Evolutionary conservation across 2,329 filamentous ascomycete species (phyloP), one percentile per base, ranked within the genome.

Genomic region (Colletotrichum abscissum): DNA sequence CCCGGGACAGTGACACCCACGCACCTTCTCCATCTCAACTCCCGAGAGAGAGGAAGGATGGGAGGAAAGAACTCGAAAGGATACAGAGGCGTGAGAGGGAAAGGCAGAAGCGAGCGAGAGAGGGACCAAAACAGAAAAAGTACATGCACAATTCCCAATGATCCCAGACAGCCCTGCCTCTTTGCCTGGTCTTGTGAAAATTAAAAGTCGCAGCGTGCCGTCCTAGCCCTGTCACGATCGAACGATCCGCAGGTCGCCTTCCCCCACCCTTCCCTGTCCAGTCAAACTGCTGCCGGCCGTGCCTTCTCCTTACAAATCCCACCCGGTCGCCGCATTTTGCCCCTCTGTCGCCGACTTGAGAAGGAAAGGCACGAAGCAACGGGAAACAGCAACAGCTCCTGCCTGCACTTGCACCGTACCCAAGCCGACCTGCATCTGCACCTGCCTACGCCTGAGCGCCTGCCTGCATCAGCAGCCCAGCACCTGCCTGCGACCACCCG

Each of bases 261-360:
- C 35, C 38, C 65, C 38, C 58, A 63, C 69, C 54, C 42, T 19
- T 59, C 52, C 52, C n/a, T 42, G 65, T 14, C 42, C 28, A 22
- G 19, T 42, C 35, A 24, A 57, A 56, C 49, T 42, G 56, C 14
- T 66, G 65, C 46, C 66, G 52, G 66, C 30, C 65, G 59, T 38
- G 66, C 35, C 54, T 68, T 57, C 66, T 33, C 66, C 42, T 72
- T 72, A 72, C 70, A 72, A 69, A 72, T 72, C 69, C 67, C 22
- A 24, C 65, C 69, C 38, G 52, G 65, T 54, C 65, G 69, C 69
- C 65, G 65, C 58, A 72, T 69, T 72, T 71, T 57, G 69, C 69
- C 69, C 69, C 63, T 72, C 56, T 64, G 63, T 22, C 56, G 46
- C 56, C 56, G 56, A 67, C 35, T 52, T 49, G 42, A 49, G 42